Evolutionary conservation across 768 basidiomycete genomes (phyloP).

Genomic region (Tulasnella sp.): DNA sequence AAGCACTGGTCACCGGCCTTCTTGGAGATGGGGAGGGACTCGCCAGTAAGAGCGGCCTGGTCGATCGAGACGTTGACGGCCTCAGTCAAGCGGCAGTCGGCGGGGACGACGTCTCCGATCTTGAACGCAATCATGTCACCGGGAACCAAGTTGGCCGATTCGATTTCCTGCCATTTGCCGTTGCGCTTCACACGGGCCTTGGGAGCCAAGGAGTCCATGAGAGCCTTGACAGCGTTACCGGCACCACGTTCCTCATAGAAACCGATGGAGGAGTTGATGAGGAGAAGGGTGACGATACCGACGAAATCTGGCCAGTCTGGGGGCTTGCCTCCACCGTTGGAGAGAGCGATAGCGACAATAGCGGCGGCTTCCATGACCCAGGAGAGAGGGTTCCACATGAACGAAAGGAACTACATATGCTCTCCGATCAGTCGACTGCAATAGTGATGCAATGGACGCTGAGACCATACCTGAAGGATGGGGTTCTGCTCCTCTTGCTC

Average conservation of each 20-base stretch:
- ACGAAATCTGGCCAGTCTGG: slow-evolving; percentile 98
- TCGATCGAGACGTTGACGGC: slow-evolving; percentile 98
- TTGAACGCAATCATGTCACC: slow-evolving; percentile 98
- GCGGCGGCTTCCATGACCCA: slow-evolving; percentile 99
- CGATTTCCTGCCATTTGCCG: slow-evolving; percentile 83
- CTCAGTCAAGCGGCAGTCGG: slow-evolving; percentile 95
- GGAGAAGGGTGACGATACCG: slow-evolving; percentile 86
- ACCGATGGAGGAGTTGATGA: slow-evolving; percentile 95
- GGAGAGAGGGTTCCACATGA: slow-evolving; percentile 99
- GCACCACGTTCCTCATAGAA: slow-evolving; percentile 98
- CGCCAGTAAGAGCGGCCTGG: slow-evolving; percentile 96
- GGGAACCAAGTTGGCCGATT: slow-evolving; percentile 84
- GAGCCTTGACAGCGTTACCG: slow-evolving; percentile 97
- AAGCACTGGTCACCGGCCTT: slow-evolving; percentile 95
- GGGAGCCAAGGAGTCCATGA: slow-evolving; percentile 98
- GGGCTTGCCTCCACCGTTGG: slow-evolving; percentile 79
- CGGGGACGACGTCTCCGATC: slow-evolving; percentile 97
- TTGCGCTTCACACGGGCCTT: slow-evolving; percentile 92
- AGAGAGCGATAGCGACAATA: slow-evolving; percentile 89
- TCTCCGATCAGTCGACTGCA: neutral
- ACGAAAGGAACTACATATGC: slow-evolving; percentile 67
- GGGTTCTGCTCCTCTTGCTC: slow-evolving; percentile 88
- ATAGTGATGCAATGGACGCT: neutral
- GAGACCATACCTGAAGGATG: slow-evolving; percentile 65
- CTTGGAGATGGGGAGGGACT: slow-evolving; percentile 90